Conservation (phyloP, 2,329 filamentous ascomycete species). For the Ophiostoma piceae region DNA sequence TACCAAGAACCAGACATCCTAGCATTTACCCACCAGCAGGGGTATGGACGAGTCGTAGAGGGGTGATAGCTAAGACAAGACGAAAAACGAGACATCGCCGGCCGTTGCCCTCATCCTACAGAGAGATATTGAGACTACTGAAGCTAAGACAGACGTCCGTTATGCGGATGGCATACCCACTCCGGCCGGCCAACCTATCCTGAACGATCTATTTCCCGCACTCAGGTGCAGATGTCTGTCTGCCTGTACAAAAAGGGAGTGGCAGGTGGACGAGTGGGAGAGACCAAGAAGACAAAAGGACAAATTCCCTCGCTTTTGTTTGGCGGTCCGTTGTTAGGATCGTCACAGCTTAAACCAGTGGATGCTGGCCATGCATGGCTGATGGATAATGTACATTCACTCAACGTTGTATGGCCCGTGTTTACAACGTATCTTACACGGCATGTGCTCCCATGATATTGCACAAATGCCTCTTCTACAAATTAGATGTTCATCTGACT, state of each 20-base stretch:
- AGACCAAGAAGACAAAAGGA: not conserved
- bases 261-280: constrained; percentile 6
- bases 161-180: constrained; percentile 21
- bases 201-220: constrained; percentile 23
- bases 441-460: not conserved
- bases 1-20: not conserved
- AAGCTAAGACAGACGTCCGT: constrained; percentile 3
- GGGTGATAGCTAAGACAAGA: constrained; percentile 12
- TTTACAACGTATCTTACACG: not conserved
- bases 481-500: constrained; percentile 2
- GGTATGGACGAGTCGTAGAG: constrained; percentile 14
- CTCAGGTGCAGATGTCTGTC: not conserved
- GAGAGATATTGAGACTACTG: not conserved
- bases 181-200: constrained; percentile 22
- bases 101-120: not conserved
- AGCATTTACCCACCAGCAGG: not conserved
- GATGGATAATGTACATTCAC: not conserved
- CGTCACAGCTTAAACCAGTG: not conserved
- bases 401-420: not conserved
- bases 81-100: constrained; percentile 17
- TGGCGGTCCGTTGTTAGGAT: not conserved
- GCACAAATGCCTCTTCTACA: not conserved
- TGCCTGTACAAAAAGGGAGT: not conserved
- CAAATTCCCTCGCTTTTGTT: not conserved
- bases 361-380: not conserved